Evolutionary conservation across 345 rosid genomes (phyloP), one percentile per base, ranked within the genome.

Genomic region (Brassica napus): DNA sequence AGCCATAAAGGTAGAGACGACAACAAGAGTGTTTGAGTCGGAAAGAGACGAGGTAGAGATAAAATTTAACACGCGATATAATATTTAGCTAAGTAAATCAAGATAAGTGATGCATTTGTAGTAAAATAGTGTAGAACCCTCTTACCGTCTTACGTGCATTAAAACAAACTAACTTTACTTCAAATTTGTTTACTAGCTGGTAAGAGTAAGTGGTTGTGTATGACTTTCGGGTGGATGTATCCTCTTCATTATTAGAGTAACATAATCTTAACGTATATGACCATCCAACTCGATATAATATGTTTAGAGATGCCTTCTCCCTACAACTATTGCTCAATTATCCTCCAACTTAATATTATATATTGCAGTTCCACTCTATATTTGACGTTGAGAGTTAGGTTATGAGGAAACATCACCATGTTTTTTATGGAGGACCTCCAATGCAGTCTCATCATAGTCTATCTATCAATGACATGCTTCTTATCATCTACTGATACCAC

Each of bases 21-120:
- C 47, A 64, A 3, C 21, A 18, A 18, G 47, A 64, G 68, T 64
- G 44, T 15, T 64, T 34, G 7, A 16, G 5, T n/a, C 23, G 77
- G 70, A 4, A 65, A 74, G 35, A 52, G 65, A 54, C 66, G 55
- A 37, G 4, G 68, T 1, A 63, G 67, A 8, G 26, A 58, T 58
- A 35, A 58, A 54, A 10, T 39, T 15, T 16, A 6, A 16, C 59
- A 54, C 59, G 3, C 30, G 3, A 26, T 26, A 3, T 39, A 35
- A 4, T 90, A 32, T 4, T 35, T 18, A 7, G 52, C 12, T 42
- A 42, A 42, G n/a, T 16, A 2, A 7, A 7, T 34, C 23, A 35
- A 28, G 15, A 28, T 12, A 12, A 28, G 7, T n/a, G 8, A 26
- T 26, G 65, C 65, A 60, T 60, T 1, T 26, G 34, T 24, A 28